These are phyloP conservation scores for Citrus glauca DNA, from an alignment of 345 rosid species.

Conservation along the genomic window DNA sequence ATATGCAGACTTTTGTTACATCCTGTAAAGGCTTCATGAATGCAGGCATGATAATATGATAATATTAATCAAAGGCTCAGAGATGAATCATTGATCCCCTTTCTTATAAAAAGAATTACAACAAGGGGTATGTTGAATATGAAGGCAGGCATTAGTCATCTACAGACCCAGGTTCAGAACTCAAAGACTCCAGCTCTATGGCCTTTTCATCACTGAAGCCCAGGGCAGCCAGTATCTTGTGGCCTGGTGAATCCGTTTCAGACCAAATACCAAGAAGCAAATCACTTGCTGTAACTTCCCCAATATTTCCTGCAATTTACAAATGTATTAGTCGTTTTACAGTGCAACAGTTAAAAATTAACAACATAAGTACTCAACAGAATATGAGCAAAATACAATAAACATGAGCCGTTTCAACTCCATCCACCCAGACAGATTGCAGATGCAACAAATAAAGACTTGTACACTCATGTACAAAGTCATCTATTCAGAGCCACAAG, in stretches of 20 bases:
- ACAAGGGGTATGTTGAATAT: constrained; percentile 10
- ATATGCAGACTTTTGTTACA: constrained; percentile 4
- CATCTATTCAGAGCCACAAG: background rate
- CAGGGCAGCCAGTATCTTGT: constrained; percentile 58
- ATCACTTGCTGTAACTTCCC: constrained; percentile 66
- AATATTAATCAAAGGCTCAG: constrained; percentile 17
- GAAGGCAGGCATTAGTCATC: constrained; percentile 35
- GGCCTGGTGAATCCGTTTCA: constrained; percentile 70
- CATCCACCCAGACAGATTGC: background rate
- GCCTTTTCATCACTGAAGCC: constrained; percentile 76
- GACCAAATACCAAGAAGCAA: constrained; percentile 82
- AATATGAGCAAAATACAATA: background rate
- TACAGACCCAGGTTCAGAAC: constrained; percentile 37
- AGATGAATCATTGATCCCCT: constrained; percentile 12
- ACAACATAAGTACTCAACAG: background rate
- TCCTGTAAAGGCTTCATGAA: constrained; percentile 3
- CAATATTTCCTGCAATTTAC: constrained; percentile 47
- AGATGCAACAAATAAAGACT: background rate
- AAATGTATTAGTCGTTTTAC: background rate
- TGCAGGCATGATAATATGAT: constrained; percentile 11
- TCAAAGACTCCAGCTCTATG: constrained; percentile 60
- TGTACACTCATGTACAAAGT: background rate
- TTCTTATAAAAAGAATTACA: constrained; percentile 16
- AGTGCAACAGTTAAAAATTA: background rate
- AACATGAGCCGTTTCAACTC: background rate